Conservation (phyloP, 768 basidiomycete species). For the Antrodiella citrinella region DNA sequence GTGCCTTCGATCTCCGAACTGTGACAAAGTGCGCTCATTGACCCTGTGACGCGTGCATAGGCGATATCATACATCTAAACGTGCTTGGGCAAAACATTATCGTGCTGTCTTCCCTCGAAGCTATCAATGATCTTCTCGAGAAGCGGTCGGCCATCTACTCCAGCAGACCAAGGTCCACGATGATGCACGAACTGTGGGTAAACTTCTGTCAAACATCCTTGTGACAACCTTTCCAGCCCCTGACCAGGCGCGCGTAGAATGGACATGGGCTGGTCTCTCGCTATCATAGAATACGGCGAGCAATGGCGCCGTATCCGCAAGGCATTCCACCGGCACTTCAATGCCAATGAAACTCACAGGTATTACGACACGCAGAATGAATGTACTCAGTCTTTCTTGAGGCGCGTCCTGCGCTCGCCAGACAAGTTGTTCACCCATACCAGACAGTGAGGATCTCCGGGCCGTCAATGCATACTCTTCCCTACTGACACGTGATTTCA, state of each 20-base stretch:
- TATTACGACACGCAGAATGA: neutral
- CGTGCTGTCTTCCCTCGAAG: constrained; percentile 8
- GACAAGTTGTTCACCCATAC: constrained; percentile 7
- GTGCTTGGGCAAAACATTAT: constrained; percentile 8
- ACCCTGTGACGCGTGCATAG: constrained; percentile 1
- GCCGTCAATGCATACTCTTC: neutral
- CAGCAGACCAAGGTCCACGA: constrained; percentile 9
- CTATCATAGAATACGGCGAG: constrained; percentile 9
- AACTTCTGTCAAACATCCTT: neutral
- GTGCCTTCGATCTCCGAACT: neutral
- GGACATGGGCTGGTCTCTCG: constrained; percentile 11
- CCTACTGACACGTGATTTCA: neutral
- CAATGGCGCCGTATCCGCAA: constrained; percentile 8
- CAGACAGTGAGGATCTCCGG: constrained; percentile 6
- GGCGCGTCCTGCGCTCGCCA: constrained; percentile 1
- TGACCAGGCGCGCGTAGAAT: constrained; percentile 4
- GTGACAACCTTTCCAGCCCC: neutral
- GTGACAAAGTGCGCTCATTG: neutral
- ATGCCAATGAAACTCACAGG: neutral
- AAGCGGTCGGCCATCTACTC: constrained; percentile 15
- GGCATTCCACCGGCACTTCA: constrained; percentile 10
- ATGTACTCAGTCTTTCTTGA: constrained; percentile 3
- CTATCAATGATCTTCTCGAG: constrained; percentile 13
- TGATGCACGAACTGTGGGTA: constrained; percentile 12
- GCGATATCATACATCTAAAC: constrained; percentile 12